Base-by-base conservation (phyloP, 148 eudicot genomes). In the Persicaria tinctoria region DNA sequence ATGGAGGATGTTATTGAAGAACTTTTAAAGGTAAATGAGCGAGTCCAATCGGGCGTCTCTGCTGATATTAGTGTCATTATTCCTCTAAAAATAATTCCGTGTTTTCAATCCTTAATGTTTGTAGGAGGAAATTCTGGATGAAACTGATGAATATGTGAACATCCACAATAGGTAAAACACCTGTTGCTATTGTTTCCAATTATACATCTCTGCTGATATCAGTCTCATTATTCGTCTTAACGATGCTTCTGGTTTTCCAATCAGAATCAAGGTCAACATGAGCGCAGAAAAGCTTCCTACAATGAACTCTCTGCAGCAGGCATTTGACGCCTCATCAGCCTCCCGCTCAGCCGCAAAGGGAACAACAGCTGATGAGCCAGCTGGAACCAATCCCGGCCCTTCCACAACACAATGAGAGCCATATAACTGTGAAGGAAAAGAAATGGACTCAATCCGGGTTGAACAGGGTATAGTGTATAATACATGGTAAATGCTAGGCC, bases 1-100 rank as follows among this genome's bases (percentile, higher is more conserved):
- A 95, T 95, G 98, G 98, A 92, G 78, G 98, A 95, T 75, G 97
- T 92, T 51, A 92, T 95, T 56, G 98, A 95, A 83, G 98, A 95
- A 76, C 96, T 95, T 82, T 97, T 95, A 69, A 91, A 95, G 98
- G 98, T 95, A 85, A 56, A 44, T 46, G 16, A 62, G 6, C 27
- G 41, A 60, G 8, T 45, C 16, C 56, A 20, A 53, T 75, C 49
- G 7, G 46, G 6, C 47, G 45, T 3, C 68, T 47, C 14, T 73
- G 17, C 20, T 23, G 27, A 23, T 23, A 23, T 23, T 23, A 23
- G 27, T 23, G 27, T 23, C 27, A 23, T 23, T 23, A 23, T 74
- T 32, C 55, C 69, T 74, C 57, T 73, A 53, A 44, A 59, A 57
- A 68, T 68, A 44, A 68, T 13, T 0, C 53, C 54, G 32, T 46